These are phyloP conservation scores for Naematelia aurantialba DNA, from an alignment of 768 basidiomycete genomes.

Conservation along the genomic window DNA sequence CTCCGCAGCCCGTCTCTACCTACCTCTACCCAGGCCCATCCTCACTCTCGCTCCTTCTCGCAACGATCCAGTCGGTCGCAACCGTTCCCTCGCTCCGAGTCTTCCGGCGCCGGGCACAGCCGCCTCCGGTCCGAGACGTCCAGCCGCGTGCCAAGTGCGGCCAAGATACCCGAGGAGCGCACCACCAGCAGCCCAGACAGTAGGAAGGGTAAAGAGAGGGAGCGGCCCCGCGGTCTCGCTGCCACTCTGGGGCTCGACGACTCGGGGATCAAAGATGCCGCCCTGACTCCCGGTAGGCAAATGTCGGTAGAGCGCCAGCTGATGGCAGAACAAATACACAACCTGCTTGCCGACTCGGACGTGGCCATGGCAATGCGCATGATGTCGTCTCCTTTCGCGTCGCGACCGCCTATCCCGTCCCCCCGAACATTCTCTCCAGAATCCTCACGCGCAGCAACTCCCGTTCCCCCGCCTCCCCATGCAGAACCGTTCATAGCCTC, in stretches of 20 bases:
- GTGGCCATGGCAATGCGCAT: constrained; percentile 33
- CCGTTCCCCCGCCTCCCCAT: constrained; percentile 2
- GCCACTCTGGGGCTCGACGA: constrained; percentile 26
- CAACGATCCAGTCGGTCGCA: not conserved
- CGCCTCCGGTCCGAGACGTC: not conserved
- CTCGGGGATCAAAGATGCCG: constrained; percentile 16
- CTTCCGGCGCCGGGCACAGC: not conserved
- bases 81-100: not conserved
- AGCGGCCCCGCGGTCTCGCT: constrained; percentile 15
- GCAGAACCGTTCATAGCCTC: constrained; percentile 34
- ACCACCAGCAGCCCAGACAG: not conserved
- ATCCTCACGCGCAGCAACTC: constrained; percentile 6
- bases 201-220: constrained; percentile 28
- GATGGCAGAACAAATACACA: constrained; percentile 35
- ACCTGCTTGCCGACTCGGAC: constrained; percentile 33
- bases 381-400: constrained; percentile 10
- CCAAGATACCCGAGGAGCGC: not conserved
- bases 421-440: constrained; percentile 9
- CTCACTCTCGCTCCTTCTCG: constrained; percentile 2
- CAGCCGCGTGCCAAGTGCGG: not conserved
- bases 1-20: constrained; percentile 1
- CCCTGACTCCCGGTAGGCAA: constrained; percentile 26
- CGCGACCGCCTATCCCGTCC: constrained; percentile 11
- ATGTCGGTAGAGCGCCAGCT: not conserved
- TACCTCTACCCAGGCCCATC: not conserved